A percentile compares a stretch with the other conserved stretches of the same genome.
Evolutionary conservation across 2,329 filamentous ascomycete species (phyloP).

Genomic region (Sclerotiophoma versabilis): DNA sequence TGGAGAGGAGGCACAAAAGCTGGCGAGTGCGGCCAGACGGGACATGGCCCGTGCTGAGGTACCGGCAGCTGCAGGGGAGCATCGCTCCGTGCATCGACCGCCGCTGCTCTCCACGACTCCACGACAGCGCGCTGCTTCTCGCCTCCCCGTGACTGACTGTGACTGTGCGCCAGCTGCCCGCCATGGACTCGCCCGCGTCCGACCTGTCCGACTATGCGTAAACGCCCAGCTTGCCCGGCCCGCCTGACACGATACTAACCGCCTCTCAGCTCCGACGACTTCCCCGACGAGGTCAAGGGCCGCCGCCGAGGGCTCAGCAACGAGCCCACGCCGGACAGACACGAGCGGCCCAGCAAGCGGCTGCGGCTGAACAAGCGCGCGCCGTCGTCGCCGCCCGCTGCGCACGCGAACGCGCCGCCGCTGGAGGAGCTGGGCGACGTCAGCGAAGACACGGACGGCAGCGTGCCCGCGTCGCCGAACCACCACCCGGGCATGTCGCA

Average conservation of each 20-base stretch:
- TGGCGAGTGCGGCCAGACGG: conserved; percentile 12
- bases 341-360: conserved; percentile 51
- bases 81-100: neutral
- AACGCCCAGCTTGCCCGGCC: no score
- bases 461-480: conserved; percentile 63
- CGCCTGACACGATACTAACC: neutral
- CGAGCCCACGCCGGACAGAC: conserved; percentile 50
- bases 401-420: conserved; percentile 21
- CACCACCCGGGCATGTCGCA: conserved; percentile 51
- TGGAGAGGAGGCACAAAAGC: conserved; percentile 5
- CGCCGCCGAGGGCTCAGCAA: conserved; percentile 59
- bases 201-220: conserved; percentile 68
- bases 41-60: conserved; percentile 7
- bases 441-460: conserved; percentile 89
- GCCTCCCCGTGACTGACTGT: no score
- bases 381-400: conserved; percentile 42
- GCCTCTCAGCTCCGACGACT: conserved; percentile 62
- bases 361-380: conserved; percentile 46
- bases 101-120: conserved; percentile 3
- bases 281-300: conserved; percentile 63
- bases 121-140: neutral
- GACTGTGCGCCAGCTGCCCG: conserved; percentile 4
- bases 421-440: conserved; percentile 67
- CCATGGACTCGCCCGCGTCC: conserved; percentile 64
- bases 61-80: conserved; percentile 2